phyloP scores from a whole-genome alignment of 805 yeast species.

The Kodamaea sagamina region DNA sequence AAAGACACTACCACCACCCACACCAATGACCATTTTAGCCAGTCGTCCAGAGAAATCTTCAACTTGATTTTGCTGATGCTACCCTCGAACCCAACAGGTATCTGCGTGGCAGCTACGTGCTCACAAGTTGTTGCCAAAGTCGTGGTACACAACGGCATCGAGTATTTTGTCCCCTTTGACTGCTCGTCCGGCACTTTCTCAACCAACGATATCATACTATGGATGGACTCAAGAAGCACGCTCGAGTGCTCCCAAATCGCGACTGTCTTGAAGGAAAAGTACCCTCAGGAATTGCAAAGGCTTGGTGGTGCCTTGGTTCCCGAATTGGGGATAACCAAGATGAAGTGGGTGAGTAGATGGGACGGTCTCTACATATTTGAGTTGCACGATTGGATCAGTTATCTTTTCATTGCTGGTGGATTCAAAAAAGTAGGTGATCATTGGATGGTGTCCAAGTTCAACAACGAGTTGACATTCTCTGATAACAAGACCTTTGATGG shows the following conservation, averaged over 20 bases:
- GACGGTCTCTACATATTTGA: constrained; percentile 46
- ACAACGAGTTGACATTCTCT: not conserved
- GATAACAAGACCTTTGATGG: constrained; percentile 52
- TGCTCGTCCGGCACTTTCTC: constrained; percentile 12
- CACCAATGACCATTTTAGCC: constrained; percentile 32
- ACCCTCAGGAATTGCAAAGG: constrained; percentile 22
- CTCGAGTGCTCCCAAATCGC: constrained; percentile 27
- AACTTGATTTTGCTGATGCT: constrained; percentile 26
- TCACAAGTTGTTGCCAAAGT: constrained; percentile 51
- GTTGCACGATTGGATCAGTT: constrained; percentile 50
- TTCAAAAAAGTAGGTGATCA: constrained; percentile 5
- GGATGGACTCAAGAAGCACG: constrained; percentile 58
- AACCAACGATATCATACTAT: constrained; percentile 47
- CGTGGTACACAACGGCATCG: constrained; percentile 14
- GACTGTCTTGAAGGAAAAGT: constrained; percentile 25
- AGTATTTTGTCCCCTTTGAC: constrained; percentile 35
- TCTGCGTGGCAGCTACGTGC: constrained; percentile 58
- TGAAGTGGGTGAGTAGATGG: constrained; percentile 37
- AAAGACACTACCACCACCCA: constrained; percentile 21
- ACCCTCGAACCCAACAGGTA: constrained; percentile 19
- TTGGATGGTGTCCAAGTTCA: constrained; percentile 5
- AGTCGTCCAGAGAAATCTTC: constrained; percentile 43
- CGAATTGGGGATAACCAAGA: constrained; percentile 61
- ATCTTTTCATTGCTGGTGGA: constrained; percentile 30
- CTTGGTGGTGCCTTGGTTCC: constrained; percentile 48